phyloP scores from a whole-genome alignment of 257 asterid species.

The Lycium ferocissimum region DNA sequence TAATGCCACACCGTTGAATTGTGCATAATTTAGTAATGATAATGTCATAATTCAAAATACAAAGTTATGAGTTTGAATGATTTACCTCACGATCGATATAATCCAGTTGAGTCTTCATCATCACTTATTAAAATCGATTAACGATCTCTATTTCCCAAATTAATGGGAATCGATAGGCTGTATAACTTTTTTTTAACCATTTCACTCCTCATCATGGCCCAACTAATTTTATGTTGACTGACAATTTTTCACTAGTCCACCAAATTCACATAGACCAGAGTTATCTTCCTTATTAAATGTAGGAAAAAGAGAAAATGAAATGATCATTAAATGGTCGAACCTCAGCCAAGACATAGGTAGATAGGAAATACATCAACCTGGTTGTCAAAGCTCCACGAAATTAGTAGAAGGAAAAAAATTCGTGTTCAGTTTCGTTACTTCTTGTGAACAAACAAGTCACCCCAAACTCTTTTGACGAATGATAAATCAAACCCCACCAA shows the following conservation, averaged over 20 bases:
- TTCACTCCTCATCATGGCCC: no score
- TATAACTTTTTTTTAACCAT: no score
- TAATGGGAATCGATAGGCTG: no score
- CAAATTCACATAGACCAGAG: not conserved
- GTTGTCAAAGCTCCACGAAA: not conserved
- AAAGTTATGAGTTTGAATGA: not conserved
- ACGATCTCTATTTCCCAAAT: no score
- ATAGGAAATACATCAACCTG: not conserved
- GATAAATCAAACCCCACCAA: conserved; percentile 1
- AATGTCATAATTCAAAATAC: no score
- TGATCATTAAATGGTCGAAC: not conserved
- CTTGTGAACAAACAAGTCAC: not conserved
- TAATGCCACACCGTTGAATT: no score
- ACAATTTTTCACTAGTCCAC: no score
- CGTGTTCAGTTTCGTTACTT: not conserved
- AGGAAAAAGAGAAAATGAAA: not conserved
- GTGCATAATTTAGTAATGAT: no score
- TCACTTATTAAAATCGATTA: no score
- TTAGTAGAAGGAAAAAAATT: not conserved
- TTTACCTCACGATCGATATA: not conserved
- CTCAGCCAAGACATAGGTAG: conserved; percentile 1
- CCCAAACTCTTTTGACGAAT: not conserved
- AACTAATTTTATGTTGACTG: no score
- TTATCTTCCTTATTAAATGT: not conserved
- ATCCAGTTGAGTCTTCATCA: not conserved